phyloP scores from a whole-genome alignment of 305 asterid species.

The Rubia peregrina region DNA sequence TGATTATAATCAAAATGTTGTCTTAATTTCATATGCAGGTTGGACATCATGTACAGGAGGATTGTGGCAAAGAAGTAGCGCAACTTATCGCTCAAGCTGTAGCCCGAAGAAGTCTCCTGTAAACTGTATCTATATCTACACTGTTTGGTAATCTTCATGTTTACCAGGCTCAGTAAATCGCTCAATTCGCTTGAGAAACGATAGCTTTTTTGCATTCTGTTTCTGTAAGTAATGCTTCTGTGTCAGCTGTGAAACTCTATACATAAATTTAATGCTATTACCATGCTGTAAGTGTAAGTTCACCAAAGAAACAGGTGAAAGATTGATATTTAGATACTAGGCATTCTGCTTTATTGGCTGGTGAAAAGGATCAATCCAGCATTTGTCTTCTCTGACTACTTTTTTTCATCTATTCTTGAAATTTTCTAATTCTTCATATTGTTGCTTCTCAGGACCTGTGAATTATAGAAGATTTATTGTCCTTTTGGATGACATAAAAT shows the following conservation, averaged over 20 bases:
- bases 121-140: not conserved
- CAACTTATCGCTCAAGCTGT: constrained; percentile 53
- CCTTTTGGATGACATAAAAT: too few species aligned
- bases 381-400: constrained; percentile 57
- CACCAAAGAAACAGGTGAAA: not conserved
- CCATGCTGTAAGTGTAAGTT: not conserved
- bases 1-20: not conserved
- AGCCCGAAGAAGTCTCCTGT: constrained; percentile 32
- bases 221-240: constrained; percentile 4
- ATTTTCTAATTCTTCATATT: constrained; percentile 39
- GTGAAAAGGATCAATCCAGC: constrained; percentile 62
- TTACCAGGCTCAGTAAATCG: not conserved
- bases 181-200: not conserved
- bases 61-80: constrained; percentile 79
- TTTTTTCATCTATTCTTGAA: constrained; percentile 65
- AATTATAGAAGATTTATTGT: not conserved
- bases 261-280: not conserved
- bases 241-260: not conserved
- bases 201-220: not conserved
- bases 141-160: not conserved
- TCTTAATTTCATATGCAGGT: constrained; percentile 39
- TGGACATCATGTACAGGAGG: constrained; percentile 97
- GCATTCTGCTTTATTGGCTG: constrained; percentile 19
- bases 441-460: constrained; percentile 51
- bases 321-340: constrained; percentile 5